A percentile compares a stretch with the other conserved stretches of the same genome.
Conservation (phyloP, 352 stramenopile species). For the Phytophthora rubi region DNA sequence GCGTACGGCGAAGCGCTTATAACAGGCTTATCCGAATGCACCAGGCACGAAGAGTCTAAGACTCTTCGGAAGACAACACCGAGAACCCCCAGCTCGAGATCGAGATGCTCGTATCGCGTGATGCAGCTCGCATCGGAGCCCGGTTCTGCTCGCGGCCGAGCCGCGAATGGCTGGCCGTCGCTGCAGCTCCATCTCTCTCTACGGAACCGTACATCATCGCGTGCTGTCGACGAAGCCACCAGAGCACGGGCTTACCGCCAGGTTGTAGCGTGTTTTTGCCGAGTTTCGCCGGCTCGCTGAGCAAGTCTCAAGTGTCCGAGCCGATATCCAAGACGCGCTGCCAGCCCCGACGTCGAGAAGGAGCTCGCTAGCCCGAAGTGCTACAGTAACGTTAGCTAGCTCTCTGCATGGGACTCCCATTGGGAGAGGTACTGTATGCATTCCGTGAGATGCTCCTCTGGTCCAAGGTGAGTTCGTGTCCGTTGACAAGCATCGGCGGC, state of each 20-base stretch:
- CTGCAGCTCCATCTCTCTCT: slow-evolving; percentile 10
- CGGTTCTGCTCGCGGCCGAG: not conserved
- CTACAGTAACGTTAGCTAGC: too few species aligned
- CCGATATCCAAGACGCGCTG: not conserved
- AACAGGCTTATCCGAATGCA: not conserved
- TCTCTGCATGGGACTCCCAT: not conserved
- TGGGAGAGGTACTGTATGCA: not conserved
- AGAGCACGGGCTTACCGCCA: not conserved
- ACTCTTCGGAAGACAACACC: too few species aligned
- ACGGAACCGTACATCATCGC: slow-evolving; percentile 16
- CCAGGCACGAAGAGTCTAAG: too few species aligned
- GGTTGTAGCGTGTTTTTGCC: slow-evolving; percentile 18
- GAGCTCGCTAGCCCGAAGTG: too few species aligned
- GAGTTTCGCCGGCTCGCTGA: slow-evolving; percentile 4
- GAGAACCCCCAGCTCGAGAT: not conserved
- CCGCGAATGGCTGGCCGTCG: slow-evolving; percentile 22
- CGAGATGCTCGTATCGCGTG: not conserved
- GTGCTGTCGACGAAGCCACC: slow-evolving; percentile 25
- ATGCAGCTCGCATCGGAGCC: slow-evolving; percentile 9
- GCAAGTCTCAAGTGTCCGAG: not conserved
- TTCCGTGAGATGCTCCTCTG: not conserved
- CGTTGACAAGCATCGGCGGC: not conserved
- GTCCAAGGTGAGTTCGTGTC: not conserved
- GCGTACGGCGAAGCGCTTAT: not conserved
- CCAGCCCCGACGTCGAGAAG: not conserved